Base-by-base conservation (phyloP, 2,329 filamentous ascomycete genomes). In the Fusarium xylarioides region DNA sequence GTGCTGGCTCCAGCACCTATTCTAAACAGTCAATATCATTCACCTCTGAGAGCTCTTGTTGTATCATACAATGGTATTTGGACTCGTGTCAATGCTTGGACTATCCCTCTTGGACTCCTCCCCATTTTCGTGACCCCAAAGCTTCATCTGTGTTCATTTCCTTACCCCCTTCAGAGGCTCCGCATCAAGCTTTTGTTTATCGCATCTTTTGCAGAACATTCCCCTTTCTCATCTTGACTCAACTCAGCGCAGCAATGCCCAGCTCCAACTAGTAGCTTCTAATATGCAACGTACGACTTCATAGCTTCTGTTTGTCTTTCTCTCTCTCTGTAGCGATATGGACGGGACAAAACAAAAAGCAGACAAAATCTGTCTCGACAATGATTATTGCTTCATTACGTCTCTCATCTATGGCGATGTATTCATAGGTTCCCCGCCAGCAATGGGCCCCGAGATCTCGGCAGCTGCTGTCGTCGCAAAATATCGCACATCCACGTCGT, bases 401-500 rank as follows among this genome's bases (percentile, higher is more conserved):
- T 80, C 74, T 82, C 79, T 82, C 81, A 82, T 87, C 86, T 90
- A 90, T 85, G 89, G 89, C 81, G 88, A 90, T 77, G 88, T 91
- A 84, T 89, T 90, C 89, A 91, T 91, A 40, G 89, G 88, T 77
- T 90, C 88, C 66, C 87, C 87, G 64, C 85, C 83, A 61, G 81
- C 79, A 74, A 81, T 79, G 60, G 80, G 76, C 49, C 85, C 86
- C 54, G 84, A 84, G 64, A 88, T 87, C 57, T 84, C 85, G 82
- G 89, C 91, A 69, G 92, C 92, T 54, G 96, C 95, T 73, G 94
- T 97, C 70, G 95, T 97, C 73, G 96, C 96, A 85, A 97, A 99
- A 87, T 95, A 99, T 82, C 96, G 91, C 79, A 99, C 96, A 85
- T 99, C 96, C 77, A 98, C 95, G 85, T 99, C 96, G 75, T 97